These are phyloP conservation scores for Mycosphaerella sp. DNA, from an alignment of 2,329 filamentous ascomycete genomes.

Conservation along the genomic window DNA sequence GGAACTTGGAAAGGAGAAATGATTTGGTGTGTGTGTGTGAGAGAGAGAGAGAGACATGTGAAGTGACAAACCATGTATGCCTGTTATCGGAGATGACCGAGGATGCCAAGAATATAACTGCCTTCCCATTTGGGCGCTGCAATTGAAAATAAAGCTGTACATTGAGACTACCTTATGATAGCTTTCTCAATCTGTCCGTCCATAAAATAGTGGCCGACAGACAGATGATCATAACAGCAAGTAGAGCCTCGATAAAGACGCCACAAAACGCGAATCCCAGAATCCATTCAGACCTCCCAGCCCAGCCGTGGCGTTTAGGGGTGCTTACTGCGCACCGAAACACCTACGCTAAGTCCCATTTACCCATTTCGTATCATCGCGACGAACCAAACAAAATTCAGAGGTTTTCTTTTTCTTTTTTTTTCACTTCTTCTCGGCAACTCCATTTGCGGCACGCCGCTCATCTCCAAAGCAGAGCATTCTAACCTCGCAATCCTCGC, in stretches of 20 bases:
- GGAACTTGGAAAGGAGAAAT: no score
- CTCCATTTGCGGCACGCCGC: conserved; percentile 2
- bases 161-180: no score
- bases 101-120: no score
- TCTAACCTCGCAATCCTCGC: conserved; percentile 86
- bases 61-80: no score
- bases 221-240: no score
- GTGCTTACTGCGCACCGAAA: conserved; percentile 9
- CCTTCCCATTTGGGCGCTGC: no score
- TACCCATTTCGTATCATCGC: background rate
- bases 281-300: background rate
- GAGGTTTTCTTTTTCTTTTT: background rate
- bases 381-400: background rate
- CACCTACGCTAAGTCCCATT: conserved; percentile 10
- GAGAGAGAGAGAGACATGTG: no score
- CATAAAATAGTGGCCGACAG: no score
- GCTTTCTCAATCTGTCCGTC: no score
- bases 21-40: no score
- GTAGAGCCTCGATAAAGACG: background rate
- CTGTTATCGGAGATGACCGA: no score
- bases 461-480: conserved; percentile 43
- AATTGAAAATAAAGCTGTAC: no score
- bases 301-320: background rate
- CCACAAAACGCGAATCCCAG: background rate
- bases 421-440: background rate